Conservation (phyloP, 1,284 basidiomycete genomes). For the Schizophyllum amplum region DNA sequence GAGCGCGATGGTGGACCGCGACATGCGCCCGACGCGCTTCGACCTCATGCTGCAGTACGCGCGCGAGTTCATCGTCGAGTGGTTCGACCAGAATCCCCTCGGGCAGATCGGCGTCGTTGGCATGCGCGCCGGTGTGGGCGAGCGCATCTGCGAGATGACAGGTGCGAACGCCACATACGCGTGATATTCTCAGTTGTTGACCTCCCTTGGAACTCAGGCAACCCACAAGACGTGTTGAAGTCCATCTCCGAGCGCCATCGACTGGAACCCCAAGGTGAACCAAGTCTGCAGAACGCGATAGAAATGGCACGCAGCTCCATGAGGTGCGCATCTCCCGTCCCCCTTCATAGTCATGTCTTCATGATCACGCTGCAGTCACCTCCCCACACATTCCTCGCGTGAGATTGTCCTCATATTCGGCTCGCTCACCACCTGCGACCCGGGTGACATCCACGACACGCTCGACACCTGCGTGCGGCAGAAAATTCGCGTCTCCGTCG, state of each 20-base stretch:
- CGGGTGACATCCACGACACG: conserved; percentile 93
- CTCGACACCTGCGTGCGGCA: conserved; percentile 74
- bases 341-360: conserved; percentile 4
- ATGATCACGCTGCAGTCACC: conserved; percentile 51
- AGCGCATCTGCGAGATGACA: conserved; percentile 83
- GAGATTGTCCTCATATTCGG: conserved; percentile 94
- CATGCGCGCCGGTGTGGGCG: conserved; percentile 83
- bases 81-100: conserved; percentile 99
- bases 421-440: conserved; percentile 93
- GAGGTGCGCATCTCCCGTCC: conserved; percentile 41
- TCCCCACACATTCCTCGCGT: conserved; percentile 91
- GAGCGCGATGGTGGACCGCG: conserved; percentile 87
- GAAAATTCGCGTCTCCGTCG: conserved; percentile 86
- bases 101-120: conserved; percentile 95
- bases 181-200: neutral
- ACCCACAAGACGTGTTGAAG: conserved; percentile 88
- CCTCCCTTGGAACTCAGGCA: conserved; percentile 46
- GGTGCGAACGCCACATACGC: conserved; percentile 38
- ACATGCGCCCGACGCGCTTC: conserved; percentile 90
- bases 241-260: conserved; percentile 82
- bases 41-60: conserved; percentile 86
- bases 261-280: conserved; percentile 87
- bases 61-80: conserved; percentile 87
- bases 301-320: conserved; percentile 92
- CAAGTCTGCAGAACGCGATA: conserved; percentile 92